A percentile compares a stretch with the other conserved stretches of the same genome.
These are phyloP conservation scores for Pulveroboletus sp. DNA, from an alignment of 768 basidiomycete genomes.

Conservation along the genomic window DNA sequence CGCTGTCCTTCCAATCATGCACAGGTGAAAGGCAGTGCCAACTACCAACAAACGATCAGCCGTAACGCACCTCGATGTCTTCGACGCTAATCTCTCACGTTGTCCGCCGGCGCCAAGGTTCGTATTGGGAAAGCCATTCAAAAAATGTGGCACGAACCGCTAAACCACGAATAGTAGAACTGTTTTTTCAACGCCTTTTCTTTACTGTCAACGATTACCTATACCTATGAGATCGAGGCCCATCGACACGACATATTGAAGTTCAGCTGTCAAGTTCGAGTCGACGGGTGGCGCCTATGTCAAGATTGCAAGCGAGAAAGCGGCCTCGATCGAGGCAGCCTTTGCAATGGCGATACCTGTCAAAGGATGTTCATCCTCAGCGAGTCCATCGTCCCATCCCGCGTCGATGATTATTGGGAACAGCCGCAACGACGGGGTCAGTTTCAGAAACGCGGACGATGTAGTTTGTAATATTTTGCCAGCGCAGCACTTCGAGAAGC, in stretches of 20 bases:
- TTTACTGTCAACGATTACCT: background rate
- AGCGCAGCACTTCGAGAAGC: no score
- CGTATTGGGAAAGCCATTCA: background rate
- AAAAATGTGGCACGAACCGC: background rate
- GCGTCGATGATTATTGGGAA: background rate
- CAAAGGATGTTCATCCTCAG: background rate
- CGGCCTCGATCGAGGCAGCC: background rate
- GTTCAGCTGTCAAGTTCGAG: background rate
- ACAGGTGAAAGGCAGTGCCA: background rate
- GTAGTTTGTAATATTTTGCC: no score
- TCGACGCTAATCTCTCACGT: background rate
- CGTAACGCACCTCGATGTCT: background rate
- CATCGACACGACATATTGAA: background rate
- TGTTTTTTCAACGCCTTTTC: background rate
- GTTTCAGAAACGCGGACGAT: no score
- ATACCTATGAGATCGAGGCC: background rate
- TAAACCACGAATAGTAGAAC: background rate
- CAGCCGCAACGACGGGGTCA: background rate
- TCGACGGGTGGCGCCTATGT: background rate
- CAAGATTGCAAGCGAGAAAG: background rate
- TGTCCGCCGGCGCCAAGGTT: background rate
- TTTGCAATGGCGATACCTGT: background rate
- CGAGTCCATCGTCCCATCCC: no score
- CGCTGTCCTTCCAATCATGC: no score
- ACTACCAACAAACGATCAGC: background rate